Conservation (phyloP, 495 filamentous ascomycete species). For the Penicillium canescens region DNA sequence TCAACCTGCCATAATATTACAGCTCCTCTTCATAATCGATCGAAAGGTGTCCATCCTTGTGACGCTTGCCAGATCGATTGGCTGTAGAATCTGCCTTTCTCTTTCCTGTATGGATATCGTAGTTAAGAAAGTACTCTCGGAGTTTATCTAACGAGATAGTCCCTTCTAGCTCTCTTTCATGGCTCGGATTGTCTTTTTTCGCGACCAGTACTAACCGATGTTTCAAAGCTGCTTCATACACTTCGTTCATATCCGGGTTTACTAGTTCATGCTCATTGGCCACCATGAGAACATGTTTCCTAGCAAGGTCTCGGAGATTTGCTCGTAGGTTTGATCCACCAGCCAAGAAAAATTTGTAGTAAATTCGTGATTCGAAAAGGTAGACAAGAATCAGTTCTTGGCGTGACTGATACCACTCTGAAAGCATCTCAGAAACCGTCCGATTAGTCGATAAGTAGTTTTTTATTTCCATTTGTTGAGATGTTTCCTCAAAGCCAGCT, state of each 20-base stretch:
- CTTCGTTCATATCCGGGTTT: neutral
- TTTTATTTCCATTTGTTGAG: neutral
- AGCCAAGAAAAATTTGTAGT: neutral
- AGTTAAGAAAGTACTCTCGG: neutral
- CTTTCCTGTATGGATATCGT: slow-evolving; percentile 1
- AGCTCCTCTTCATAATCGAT: neutral
- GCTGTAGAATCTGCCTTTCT: neutral
- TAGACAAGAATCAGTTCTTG: neutral
- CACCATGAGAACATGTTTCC: neutral
- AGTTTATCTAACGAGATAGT: slow-evolving; percentile 1
- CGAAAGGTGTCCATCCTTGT: neutral
- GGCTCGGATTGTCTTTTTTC: neutral
- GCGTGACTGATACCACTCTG: neutral
- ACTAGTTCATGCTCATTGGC: neutral
- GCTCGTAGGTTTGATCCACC: neutral
- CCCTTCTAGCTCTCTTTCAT: neutral
- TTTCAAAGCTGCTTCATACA: neutral
- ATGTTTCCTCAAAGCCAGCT: neutral
- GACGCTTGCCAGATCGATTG: neutral
- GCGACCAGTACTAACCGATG: neutral
- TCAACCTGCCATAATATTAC: no score
- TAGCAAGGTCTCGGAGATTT: neutral
- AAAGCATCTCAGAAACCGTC: neutral
- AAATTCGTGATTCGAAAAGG: neutral
- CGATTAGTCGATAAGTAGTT: neutral